These are phyloP conservation scores for Fusarium decemcellulare DNA, from an alignment of 2,329 filamentous ascomycete species.

Conservation along the genomic window DNA sequence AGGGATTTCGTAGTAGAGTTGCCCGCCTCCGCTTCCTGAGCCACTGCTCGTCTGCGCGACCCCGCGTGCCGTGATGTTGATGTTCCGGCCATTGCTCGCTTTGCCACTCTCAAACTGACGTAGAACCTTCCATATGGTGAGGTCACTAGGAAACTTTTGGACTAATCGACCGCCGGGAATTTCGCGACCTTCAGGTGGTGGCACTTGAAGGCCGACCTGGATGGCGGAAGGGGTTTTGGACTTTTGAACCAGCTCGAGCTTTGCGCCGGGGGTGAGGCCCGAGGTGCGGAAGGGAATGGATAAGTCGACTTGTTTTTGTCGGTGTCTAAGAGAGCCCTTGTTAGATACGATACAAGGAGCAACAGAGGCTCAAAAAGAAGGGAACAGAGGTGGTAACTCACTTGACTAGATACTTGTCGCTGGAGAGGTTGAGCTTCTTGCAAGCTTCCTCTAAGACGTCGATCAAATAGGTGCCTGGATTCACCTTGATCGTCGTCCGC, in stretches of 20 bases:
- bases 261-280: conserved; percentile 87
- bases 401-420: conserved; percentile 87
- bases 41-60: conserved; percentile 73
- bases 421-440: conserved; percentile 80
- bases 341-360: neutral
- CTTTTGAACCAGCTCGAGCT: conserved; percentile 90
- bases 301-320: conserved; percentile 88
- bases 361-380: neutral
- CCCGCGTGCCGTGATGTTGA: conserved; percentile 89
- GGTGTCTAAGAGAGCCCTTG: conserved; percentile 67
- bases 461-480: conserved; percentile 82
- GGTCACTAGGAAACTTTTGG: conserved; percentile 90
- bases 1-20: conserved; percentile 90
- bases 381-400: conserved; percentile 54
- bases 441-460: conserved; percentile 93
- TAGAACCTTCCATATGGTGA: conserved; percentile 89
- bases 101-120: conserved; percentile 89
- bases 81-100: conserved; percentile 69
- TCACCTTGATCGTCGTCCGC: conserved; percentile 86
- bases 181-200: conserved; percentile 76
- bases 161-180: conserved; percentile 77
- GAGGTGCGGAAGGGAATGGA: conserved; percentile 87
- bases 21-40: conserved; percentile 72
- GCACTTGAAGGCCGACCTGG: conserved; percentile 89
- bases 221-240: conserved; percentile 89